These are phyloP conservation scores for Rubia peregrina DNA, from an alignment of 305 asterid genomes.

Conservation along the genomic window DNA sequence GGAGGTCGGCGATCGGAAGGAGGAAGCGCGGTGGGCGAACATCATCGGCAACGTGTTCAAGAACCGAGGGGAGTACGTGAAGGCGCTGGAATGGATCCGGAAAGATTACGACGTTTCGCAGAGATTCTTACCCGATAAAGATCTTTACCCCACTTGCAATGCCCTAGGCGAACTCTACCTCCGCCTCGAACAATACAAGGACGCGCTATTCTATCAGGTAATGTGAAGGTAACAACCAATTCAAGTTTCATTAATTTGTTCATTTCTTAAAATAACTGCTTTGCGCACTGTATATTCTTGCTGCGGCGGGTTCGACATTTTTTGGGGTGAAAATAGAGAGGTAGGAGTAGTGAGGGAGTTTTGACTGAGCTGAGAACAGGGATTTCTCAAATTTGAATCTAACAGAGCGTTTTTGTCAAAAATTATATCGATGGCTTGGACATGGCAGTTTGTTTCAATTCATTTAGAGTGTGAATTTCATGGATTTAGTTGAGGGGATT, in stretches of 20 bases:
- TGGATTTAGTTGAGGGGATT: neutral
- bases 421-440: neutral
- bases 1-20: constrained; percentile 63
- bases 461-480: neutral
- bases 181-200: constrained; percentile 50
- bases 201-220: constrained; percentile 75
- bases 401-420: neutral
- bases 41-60: constrained; percentile 66
- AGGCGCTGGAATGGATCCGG: constrained; percentile 86
- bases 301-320: neutral
- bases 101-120: constrained; percentile 67
- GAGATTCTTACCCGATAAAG: constrained; percentile 51
- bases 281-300: neutral
- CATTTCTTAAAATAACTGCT: neutral
- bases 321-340: neutral
- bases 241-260: neutral
- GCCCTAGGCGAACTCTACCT: constrained; percentile 90
- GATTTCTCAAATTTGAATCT: neutral
- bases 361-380: neutral
- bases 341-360: neutral
- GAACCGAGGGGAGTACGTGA: constrained; percentile 83
- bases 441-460: neutral
- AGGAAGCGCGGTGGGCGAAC: constrained; percentile 99
- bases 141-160: constrained; percentile 87
- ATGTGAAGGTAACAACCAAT: neutral